Evolutionary conservation across 768 basidiomycete species (phyloP), one percentile per base, ranked within the genome.

Genomic region (Butyriboletus loyo): DNA sequence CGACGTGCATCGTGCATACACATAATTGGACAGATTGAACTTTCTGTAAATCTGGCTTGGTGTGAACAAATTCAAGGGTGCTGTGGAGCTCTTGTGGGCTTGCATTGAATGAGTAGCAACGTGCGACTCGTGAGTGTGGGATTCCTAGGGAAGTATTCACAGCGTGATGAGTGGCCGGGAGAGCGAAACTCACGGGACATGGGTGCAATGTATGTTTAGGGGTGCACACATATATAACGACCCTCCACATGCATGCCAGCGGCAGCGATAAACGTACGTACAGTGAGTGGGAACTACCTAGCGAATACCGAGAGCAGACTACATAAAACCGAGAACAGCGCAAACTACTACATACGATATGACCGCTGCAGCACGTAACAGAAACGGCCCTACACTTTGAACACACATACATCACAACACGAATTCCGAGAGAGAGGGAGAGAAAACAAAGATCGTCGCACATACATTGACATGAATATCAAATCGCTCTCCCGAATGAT

Each of bases 381-480:
- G n/a, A n/a, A n/a, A n/a, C n/a, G n/a, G n/a, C n/a, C n/a, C n/a
- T 58, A 51, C 46, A 53, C 50, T 37, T 39, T 39, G 38, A 43
- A 36, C 32, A 49, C 19, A 27, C 15, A 25, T 10, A 19, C 11
- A 39, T 2, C 21, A 22, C 21, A 45, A 50, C 19, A 34, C 24
- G 9, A 32, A 46, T 5, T 42, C 49, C 3, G 9, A 34, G 30
- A 38, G 38, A 49, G 25, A 48, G 1, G 49, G 11, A 3, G 3
- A 19, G 22, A 11, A 46, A 10, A 24, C 31, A 25, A 11, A 46
- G 14, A 24, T 35, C 32, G 14, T 35, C 9, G 39, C 1, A 27
- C 46, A 34, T 21, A 14, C 14, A 27, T 19, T 19, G 4, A 10
- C 17, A 7, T 28, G 15, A 21, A 21, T 7, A 22, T 63, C 55